Conservation (phyloP, 208 protist genomes). For the Trypanosoma grayi region DNA sequence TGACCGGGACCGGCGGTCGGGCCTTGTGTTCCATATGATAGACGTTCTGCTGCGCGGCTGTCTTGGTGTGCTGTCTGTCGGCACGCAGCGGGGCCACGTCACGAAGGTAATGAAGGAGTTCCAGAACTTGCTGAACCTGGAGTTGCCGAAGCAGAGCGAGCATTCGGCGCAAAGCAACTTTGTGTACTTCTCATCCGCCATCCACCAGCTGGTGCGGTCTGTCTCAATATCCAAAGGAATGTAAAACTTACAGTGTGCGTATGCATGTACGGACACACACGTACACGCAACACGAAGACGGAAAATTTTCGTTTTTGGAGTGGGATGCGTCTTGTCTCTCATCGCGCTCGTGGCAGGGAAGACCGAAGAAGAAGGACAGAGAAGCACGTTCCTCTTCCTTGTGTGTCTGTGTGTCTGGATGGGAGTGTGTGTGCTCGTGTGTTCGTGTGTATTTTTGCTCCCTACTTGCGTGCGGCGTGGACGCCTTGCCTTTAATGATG, state of each 20-base stretch:
- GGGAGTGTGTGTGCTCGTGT: too few relatives aligned
- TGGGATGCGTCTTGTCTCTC: neutral
- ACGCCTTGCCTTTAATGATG: too few relatives aligned
- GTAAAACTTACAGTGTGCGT: neutral
- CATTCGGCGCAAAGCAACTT: constrained; percentile 86
- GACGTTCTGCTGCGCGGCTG: constrained; percentile 80
- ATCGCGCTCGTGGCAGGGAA: neutral
- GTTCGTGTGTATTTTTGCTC: too few relatives aligned
- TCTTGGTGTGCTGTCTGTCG: constrained; percentile 78
- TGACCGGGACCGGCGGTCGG: constrained; percentile 44
- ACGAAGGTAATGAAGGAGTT: constrained; percentile 66
- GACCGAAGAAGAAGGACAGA: neutral
- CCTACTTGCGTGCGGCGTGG: too few relatives aligned
- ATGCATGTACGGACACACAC: neutral
- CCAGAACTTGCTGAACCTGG: constrained; percentile 74
- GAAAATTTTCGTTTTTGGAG: constrained; percentile 8
- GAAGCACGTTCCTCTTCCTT: neutral
- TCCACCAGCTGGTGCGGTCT: constrained; percentile 63
- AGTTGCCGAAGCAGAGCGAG: constrained; percentile 85
- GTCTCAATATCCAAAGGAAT: constrained; percentile 20
- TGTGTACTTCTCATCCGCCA: constrained; percentile 78
- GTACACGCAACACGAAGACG: neutral
- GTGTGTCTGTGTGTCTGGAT: neutral
- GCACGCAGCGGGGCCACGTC: constrained; percentile 28
- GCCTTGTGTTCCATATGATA: constrained; percentile 85